Evolutionary conservation across 2,329 filamentous ascomycete genomes (phyloP), one percentile per base, ranked within the genome.

Genomic region (Taxawa tesnikishii): DNA sequence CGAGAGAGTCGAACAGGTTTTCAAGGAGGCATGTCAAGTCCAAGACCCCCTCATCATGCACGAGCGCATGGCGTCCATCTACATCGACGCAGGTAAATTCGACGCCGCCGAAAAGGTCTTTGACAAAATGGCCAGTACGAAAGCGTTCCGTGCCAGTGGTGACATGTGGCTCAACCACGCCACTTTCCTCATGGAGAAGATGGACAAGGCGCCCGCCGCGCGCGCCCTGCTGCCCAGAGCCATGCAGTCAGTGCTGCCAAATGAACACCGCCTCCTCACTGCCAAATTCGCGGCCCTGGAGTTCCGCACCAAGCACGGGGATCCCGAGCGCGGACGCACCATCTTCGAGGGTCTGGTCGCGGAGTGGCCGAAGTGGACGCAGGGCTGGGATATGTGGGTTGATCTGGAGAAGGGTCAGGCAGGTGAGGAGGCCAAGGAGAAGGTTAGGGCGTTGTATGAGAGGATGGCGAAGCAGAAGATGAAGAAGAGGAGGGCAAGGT

Each of bases 141-240:
- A 84, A 39, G 48, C 54, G 38, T 83, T 90, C 50, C 79, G 80
- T 41, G 75, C 78, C 43, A 74, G 78, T 5, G 78, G 83, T 7
- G 73, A 77, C 32, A 75, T 94, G 44, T 98, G 87, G 83, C 68
- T 80, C 57, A 94, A 96, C 64, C 96, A 94, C 58, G 88, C 87
- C 15, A 80, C 81, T 48, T 96, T 94, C 69, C 68, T 98, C 34
- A 80, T 94, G 60, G 76, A 79, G 37, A 81, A 74, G 1, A 61
- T 73, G 38, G 65, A 70, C 36, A 69, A 79, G 8, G 73, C 84
- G 1, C 78, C 79, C n/a, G 73, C 77, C 6, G 82, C 78, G 3
- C 79, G 85, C 34, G 75, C 74, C 1, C 72, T 98, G 10, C 73
- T 96, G 5, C 69, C 79, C 3, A 80, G 88, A 26, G 88, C 90